Conservation (phyloP, 2,329 filamentous ascomycete species). For the Tothia fuscella region DNA sequence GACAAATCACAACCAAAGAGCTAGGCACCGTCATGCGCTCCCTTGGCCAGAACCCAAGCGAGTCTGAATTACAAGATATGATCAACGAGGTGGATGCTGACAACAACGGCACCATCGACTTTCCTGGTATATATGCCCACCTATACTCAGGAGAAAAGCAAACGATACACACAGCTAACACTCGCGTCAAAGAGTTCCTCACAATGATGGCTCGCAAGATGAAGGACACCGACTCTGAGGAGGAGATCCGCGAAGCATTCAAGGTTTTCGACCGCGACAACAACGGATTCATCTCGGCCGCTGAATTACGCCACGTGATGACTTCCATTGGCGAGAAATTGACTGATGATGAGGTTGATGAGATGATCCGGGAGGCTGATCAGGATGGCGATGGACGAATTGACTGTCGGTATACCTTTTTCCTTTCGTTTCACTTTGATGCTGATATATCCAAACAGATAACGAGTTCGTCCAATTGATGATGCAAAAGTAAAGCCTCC, state of each 20-base stretch:
- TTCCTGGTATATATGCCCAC: constrained; percentile 36
- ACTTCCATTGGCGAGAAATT: constrained; percentile 53
- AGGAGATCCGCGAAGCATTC: constrained; percentile 54
- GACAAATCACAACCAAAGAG: constrained; percentile 52
- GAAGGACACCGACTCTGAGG: constrained; percentile 49
- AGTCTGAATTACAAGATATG: constrained; percentile 52
- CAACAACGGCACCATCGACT: constrained; percentile 54
- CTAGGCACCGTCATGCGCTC: constrained; percentile 52
- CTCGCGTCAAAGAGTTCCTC: constrained; percentile 43
- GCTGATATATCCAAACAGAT: constrained; percentile 26
- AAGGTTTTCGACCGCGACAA: constrained; percentile 55
- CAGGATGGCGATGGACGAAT: constrained; percentile 53
- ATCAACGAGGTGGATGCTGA: constrained; percentile 55
- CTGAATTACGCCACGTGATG: constrained; percentile 52
- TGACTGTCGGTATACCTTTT: constrained; percentile 39
- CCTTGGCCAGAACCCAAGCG: constrained; percentile 50
- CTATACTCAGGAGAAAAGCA: not conserved
- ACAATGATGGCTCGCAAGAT: constrained; percentile 54
- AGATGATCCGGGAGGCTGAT: constrained; percentile 55
- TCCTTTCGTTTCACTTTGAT: not conserved
- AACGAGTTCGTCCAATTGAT: constrained; percentile 45
- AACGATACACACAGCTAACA: not conserved
- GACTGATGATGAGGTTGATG: constrained; percentile 50
- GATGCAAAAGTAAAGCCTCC: constrained; percentile 38
- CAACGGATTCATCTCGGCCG: constrained; percentile 52